Percentiles rank a stretch among this genome's conserved stretches.
Conservation (phyloP, 1,284 basidiomycete genomes). For the Cutaneotrichosporon dermatis region DNA sequence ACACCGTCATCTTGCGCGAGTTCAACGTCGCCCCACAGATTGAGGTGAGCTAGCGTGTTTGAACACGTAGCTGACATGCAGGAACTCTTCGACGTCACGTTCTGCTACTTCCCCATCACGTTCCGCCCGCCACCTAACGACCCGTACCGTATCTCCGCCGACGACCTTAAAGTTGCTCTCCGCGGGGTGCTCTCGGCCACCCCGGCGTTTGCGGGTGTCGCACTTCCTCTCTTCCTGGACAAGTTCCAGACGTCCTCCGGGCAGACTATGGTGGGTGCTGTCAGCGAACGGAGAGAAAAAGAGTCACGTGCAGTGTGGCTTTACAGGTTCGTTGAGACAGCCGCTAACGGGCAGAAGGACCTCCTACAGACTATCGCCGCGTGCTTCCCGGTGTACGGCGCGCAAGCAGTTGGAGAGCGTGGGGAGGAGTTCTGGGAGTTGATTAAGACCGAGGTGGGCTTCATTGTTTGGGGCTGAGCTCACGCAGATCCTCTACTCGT, state of each 20-base stretch:
- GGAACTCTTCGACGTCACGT: conserved; percentile 91
- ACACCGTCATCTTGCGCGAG: conserved; percentile 75
- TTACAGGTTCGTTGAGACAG: too few species aligned
- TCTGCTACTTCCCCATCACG: conserved; percentile 98
- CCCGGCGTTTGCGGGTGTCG: conserved; percentile 75
- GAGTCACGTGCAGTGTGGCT: too few species aligned
- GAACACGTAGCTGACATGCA: conserved; percentile 50
- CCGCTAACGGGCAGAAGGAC: conserved; percentile 59
- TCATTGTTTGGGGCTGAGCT: not conserved
- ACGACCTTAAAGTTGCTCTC: conserved; percentile 74
- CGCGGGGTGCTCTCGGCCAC: conserved; percentile 67
- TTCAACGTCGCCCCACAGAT: conserved; percentile 71
- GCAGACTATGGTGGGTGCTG: conserved; percentile 65
- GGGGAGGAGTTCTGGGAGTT: conserved; percentile 78
- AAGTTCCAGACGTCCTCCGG: conserved; percentile 83
- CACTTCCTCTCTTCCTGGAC: conserved; percentile 84
- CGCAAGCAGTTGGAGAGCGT: conserved; percentile 57
- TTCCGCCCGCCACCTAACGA: conserved; percentile 93
- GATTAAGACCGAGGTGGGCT: conserved; percentile 73
- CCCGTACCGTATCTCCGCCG: conserved; percentile 85
- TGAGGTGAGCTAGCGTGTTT: conserved; percentile 70
- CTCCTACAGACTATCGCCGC: conserved; percentile 67
- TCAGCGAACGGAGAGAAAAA: too few species aligned
- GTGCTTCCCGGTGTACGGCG: conserved; percentile 79
- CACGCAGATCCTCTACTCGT: conserved; percentile 80